Evolutionary conservation across 805 yeast species (phyloP), one percentile per base, ranked within the genome.

Genomic region (Tanozyma kutaoensis): DNA sequence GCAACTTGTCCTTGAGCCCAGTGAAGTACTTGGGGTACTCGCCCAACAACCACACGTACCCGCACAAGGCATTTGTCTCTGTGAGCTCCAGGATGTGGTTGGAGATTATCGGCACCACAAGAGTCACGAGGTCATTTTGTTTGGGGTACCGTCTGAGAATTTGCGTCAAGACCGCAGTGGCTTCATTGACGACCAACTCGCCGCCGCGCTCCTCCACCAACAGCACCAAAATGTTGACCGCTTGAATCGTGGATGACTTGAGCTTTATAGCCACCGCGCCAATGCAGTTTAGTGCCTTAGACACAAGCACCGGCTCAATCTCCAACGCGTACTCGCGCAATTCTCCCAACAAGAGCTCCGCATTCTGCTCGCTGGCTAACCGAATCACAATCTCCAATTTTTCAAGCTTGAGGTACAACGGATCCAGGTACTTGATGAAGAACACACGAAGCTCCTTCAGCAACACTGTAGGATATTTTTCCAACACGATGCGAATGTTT

Each of bases 401-500:
- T 40, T 79, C 91, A 34, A 78, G 52, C 44, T 80, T 80, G 33
- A 80, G 57, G 44, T 80, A 80, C 28, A 80, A 51, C 33, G 95
- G 81, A 62, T 86, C 80, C 48, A 75, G 78, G 58, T 70, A 85
- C 50, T 85, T 85, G 46, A 88, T 74, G 61, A 81, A 88, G 43
- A 91, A 91, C 6, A 86, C 91, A 38, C 94, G 69, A 41, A 85
- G 58, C 46, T 88, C 95, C 36, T 73, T 72, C 12, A 77, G 62
- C 32, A 88, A 60, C 14, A 88, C 62, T 26, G 63, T 66, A 4
- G 98, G 97, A 50, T 81, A 84, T 50, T 80, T 80, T 45, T 86
- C 95, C 36, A 88, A 62, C 24, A 88, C 74, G 40, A 88, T 77
- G 48, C 95, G 68, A 34, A 91, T 85, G 51, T 91, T 91, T 48